Conservation (phyloP, 2,329 filamentous ascomycete species). For the Colletotrichum sp. region DNA sequence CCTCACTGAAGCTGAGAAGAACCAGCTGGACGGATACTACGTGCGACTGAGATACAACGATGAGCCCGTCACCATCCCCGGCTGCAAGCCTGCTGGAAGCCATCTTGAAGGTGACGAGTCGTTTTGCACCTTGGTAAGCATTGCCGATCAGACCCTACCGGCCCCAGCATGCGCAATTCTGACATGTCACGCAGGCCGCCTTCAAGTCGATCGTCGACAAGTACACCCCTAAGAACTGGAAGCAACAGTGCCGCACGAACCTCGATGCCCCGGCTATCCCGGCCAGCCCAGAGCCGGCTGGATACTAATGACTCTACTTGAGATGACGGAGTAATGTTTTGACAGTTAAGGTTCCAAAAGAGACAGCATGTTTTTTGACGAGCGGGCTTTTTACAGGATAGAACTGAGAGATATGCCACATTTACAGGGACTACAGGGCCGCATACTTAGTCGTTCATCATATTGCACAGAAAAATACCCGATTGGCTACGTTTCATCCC, state of each 20-base stretch:
- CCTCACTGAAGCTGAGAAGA: slow-evolving; percentile 61
- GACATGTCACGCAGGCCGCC: slow-evolving; percentile 60
- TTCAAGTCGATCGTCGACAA: slow-evolving; percentile 95
- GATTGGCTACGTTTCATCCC: not conserved
- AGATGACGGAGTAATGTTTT: not conserved
- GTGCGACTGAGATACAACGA: slow-evolving; percentile 95
- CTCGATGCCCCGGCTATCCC: slow-evolving; percentile 50
- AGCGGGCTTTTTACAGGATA: not conserved
- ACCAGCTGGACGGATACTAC: slow-evolving; percentile 72
- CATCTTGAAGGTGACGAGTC: slow-evolving; percentile 86
- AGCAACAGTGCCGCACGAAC: slow-evolving; percentile 54
- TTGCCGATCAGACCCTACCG: not conserved
- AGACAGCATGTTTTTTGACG: not conserved
- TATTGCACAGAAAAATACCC: not conserved
- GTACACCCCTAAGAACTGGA: slow-evolving; percentile 84
- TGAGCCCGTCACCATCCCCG: slow-evolving; percentile 78
- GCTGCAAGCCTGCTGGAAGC: slow-evolving; percentile 76
- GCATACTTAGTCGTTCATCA: not conserved
- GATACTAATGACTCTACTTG: slow-evolving; percentile 37
- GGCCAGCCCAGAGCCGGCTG: slow-evolving; percentile 55
- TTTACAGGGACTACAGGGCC: not conserved
- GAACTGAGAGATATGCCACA: not conserved
- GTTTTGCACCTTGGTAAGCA: slow-evolving; percentile 83
- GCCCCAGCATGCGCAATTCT: not conserved
- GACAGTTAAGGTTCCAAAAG: not conserved